These are phyloP conservation scores for Dothistroma septosporum DNA, from an alignment of 2,329 filamentous ascomycete genomes.

Conservation along the genomic window DNA sequence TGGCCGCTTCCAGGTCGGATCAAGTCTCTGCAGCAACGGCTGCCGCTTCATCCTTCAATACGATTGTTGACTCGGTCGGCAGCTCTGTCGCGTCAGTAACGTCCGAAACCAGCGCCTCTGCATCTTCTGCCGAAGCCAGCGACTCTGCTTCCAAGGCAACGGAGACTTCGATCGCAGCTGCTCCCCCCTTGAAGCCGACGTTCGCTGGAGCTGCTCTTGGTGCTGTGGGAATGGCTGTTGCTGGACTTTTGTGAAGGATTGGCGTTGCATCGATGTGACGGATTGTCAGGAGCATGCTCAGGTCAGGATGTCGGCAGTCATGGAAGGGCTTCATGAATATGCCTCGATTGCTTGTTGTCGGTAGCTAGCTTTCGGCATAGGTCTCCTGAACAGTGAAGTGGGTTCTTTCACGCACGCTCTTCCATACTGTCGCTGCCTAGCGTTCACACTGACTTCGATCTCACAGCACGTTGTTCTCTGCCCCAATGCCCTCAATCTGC, in stretches of 20 bases:
- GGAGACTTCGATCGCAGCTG: slow-evolving; percentile 9
- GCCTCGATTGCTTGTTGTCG: background rate
- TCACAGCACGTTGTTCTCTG: background rate
- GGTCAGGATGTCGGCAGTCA: background rate
- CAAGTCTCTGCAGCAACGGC: slow-evolving; percentile 8
- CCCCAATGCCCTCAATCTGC: background rate
- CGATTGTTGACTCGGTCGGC: slow-evolving; percentile 2
- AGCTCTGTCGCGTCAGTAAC: background rate
- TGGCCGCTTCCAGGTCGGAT: slow-evolving; percentile 13
- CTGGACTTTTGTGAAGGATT: slow-evolving; percentile 16
- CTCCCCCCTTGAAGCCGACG: slow-evolving; percentile 15
- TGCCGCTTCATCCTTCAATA: slow-evolving; percentile 7
- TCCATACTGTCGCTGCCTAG: background rate
- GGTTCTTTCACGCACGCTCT: background rate
- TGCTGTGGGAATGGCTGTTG: slow-evolving; percentile 17
- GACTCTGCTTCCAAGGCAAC: background rate
- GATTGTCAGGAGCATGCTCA: background rate
- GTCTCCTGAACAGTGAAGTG: background rate
- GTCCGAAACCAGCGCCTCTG: background rate
- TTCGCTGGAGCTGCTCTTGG: slow-evolving; percentile 18
- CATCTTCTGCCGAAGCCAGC: slow-evolving; percentile 5
- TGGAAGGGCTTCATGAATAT: background rate
- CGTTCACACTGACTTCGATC: background rate
- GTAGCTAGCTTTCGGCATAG: background rate
- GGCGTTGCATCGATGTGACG: background rate